phyloP scores from a whole-genome alignment of 2,329 filamentous ascomycete genomes.

The Eutypella sp. region DNA sequence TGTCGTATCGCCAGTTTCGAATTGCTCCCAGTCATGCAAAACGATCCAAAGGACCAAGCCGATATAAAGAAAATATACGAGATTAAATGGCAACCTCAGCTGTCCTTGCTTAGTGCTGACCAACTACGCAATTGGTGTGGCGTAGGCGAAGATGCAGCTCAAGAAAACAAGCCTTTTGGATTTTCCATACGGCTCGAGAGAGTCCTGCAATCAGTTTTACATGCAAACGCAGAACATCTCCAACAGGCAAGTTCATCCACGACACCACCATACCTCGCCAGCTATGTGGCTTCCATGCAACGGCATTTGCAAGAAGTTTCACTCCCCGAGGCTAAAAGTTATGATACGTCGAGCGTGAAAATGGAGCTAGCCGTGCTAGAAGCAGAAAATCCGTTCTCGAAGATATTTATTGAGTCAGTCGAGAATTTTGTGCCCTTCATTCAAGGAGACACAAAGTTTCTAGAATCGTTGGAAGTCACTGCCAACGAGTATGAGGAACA shows the following conservation, averaged over 20 bases:
- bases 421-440: not conserved
- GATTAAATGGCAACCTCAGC: slow-evolving; percentile 28
- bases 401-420: slow-evolving; percentile 2
- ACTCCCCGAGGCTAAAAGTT: not conserved
- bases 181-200: slow-evolving; percentile 3
- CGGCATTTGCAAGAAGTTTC: not conserved
- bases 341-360: not conserved
- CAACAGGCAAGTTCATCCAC: slow-evolving; percentile 1
- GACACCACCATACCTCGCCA: slow-evolving; percentile 3
- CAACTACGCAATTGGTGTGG: slow-evolving; percentile 17
- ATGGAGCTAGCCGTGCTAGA: not conserved
- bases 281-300: slow-evolving; percentile 1
- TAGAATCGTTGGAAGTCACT: too few relatives aligned
- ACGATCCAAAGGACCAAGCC: not conserved
- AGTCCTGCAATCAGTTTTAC: not conserved
- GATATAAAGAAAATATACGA: slow-evolving; percentile 21
- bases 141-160: slow-evolving; percentile 5
- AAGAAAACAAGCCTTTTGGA: slow-evolving; percentile 9
- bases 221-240: not conserved
- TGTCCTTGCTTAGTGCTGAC: slow-evolving; percentile 20
- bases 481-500: slow-evolving; percentile 1
- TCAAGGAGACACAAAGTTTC: not conserved
- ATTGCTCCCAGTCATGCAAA: slow-evolving; percentile 13
- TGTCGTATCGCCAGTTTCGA: slow-evolving; percentile 13
- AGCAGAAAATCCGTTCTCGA: not conserved